These are phyloP conservation scores for Mycena belliarum DNA, from an alignment of 768 basidiomycete genomes.

Conservation along the genomic window DNA sequence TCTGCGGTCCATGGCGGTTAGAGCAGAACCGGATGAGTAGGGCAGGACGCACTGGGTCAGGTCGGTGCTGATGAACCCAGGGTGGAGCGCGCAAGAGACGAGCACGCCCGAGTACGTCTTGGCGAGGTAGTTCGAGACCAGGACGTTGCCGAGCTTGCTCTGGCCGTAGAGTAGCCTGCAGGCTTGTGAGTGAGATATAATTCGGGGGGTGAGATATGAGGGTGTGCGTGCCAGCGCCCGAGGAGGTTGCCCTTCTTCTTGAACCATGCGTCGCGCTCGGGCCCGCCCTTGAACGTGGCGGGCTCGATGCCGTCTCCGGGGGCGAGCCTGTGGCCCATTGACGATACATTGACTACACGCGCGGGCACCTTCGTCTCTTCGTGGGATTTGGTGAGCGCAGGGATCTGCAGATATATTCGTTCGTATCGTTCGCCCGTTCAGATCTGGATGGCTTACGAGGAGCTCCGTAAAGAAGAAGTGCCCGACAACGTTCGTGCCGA, in stretches of 20 bases:
- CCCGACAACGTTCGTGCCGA: slow-evolving; percentile 40
- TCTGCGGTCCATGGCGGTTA: neutral
- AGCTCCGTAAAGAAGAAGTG: slow-evolving; percentile 25
- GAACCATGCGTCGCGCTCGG: slow-evolving; percentile 1
- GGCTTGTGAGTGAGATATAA: neutral
- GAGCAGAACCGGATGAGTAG: too few species aligned
- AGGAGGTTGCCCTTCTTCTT: neutral
- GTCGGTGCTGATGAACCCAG: slow-evolving; percentile 25
- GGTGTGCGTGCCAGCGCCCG: too few species aligned
- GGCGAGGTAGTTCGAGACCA: slow-evolving; percentile 24
- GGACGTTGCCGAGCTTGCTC: slow-evolving; percentile 27
- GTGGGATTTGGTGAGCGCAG: slow-evolving; percentile 21
- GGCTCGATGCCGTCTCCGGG: neutral
- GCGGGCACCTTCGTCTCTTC: slow-evolving; percentile 19
- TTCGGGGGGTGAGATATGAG: too few species aligned
- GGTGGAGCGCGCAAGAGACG: slow-evolving; percentile 28
- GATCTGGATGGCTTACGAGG: slow-evolving; percentile 25
- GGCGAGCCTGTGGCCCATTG: neutral
- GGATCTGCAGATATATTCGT: neutral
- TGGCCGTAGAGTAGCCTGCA: slow-evolving; percentile 2
- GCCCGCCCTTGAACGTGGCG: neutral
- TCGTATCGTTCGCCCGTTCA: neutral
- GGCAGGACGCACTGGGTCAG: neutral
- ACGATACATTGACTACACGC: slow-evolving; percentile 28
- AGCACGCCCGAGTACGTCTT: slow-evolving; percentile 29